Evolutionary conservation across 257 asterid species (phyloP), one percentile per base, ranked within the genome.

Genomic region (Rhazya stricta): DNA sequence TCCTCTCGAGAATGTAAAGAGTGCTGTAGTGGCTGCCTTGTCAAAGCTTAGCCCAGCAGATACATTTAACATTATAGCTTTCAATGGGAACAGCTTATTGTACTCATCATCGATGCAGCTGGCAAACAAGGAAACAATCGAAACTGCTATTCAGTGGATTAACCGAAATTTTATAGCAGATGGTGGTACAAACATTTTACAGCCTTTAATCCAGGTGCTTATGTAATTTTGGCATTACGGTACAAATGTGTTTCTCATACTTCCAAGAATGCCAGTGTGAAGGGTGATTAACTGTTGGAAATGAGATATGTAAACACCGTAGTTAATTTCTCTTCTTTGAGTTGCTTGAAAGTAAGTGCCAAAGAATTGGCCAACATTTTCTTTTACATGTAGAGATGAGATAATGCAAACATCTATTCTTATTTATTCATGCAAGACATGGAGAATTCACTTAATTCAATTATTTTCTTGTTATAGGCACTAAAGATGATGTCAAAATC

Each of bases 51-150:
- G 77, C 73, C 86, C 89, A 9, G 79, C 15, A 23, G 97, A 93
- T 85, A 48, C 81, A 72, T 93, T 93, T 80, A 91, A 90, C 75
- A 27, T 93, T 75, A 84, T 93, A 67, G 88, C 92, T 67, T 93
- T 91, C 80, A 88, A 77, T 19, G 91, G 67, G n/a, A 78, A 67
- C 37, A 77, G 86, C 51, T 66, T 68, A 66, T 50, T 71, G 9
- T 91, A 87, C 82, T 89, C 98, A 46, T 53, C 88, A 29, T 83
- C 90, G 70, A 80, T 90, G 85, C 86, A 68, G 77, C 82, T 66
- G 2, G 88, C 92, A 43, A 85, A 87, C 30, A 80, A 81, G 79
- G 92, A 89, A 67, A 65, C 74, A 72, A 70, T 88, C 23, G 81
- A 75, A 54, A 77, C 87, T 46, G 96, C 86, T 63, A 80, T 69